Conservation (phyloP, 441 rosid species). For the Codiaeum variegatum region DNA sequence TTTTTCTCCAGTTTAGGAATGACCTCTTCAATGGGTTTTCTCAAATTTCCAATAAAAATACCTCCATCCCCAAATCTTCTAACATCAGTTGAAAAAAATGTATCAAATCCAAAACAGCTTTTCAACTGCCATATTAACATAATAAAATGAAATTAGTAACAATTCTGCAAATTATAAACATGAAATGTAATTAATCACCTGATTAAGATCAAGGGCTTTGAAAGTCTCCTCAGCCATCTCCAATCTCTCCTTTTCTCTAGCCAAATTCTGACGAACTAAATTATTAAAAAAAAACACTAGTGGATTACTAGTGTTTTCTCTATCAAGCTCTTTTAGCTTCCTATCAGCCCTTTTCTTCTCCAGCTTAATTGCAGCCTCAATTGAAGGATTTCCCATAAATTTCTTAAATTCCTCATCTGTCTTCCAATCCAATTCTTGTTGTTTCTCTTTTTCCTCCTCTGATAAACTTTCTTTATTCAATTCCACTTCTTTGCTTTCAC, state of each 20-base stretch:
- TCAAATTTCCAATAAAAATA: slow-evolving; percentile 75
- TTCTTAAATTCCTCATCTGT: slow-evolving; percentile 88
- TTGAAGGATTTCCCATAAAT: slow-evolving; percentile 92
- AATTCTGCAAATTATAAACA: background rate
- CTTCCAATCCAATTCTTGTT: slow-evolving; percentile 88
- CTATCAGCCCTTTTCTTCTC: slow-evolving; percentile 92
- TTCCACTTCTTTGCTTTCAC: slow-evolving; percentile 21
- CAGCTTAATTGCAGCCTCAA: slow-evolving; percentile 89
- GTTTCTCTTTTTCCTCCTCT: slow-evolving; percentile 37
- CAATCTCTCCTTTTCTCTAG: slow-evolving; percentile 69
- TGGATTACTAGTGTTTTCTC: slow-evolving; percentile 50
- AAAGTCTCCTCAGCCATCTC: slow-evolving; percentile 78
- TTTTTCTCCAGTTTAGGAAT: slow-evolving; percentile 76
- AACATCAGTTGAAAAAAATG: slow-evolving; percentile 83
- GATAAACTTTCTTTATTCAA: slow-evolving; percentile 19
- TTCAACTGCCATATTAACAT: slow-evolving; percentile 47
- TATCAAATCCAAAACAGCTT: slow-evolving; percentile 82
- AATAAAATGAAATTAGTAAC: background rate
- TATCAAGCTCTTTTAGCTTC: slow-evolving; percentile 78
- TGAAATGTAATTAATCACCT: slow-evolving; percentile 38
- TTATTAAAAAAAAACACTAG: slow-evolving; percentile 49
- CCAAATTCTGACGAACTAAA: slow-evolving; percentile 55
- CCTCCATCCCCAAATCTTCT: slow-evolving; percentile 97
- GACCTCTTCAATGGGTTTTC: slow-evolving; percentile 74
- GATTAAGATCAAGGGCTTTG: slow-evolving; percentile 87